Percentiles rank a stretch among this genome's conserved stretches.
phyloP scores from a whole-genome alignment of 805 yeast species.

The Yamadazyma takamatsuzukensis region DNA sequence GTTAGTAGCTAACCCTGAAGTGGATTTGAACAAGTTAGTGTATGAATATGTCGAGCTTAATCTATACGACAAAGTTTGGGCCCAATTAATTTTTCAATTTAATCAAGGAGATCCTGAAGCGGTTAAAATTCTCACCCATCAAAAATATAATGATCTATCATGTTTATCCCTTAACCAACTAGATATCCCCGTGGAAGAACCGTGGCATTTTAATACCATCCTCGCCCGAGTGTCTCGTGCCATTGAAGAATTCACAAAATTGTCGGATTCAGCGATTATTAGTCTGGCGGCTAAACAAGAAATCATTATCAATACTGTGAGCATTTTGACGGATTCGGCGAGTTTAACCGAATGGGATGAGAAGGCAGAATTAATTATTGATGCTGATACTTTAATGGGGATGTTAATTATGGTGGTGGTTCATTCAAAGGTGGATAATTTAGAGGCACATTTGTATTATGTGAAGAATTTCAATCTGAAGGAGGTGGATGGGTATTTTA shows the following conservation, averaged over 20 bases:
- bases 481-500: conserved; percentile 52
- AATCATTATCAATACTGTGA: conserved; percentile 50
- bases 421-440: conserved; percentile 53
- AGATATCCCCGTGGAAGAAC: conserved; percentile 41
- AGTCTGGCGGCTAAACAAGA: conserved; percentile 47
- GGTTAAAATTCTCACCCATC: conserved; percentile 21
- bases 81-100: conserved; percentile 35
- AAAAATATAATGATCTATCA: conserved; percentile 31
- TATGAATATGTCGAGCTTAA: conserved; percentile 71
- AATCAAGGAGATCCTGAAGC: conserved; percentile 25
- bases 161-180: conserved; percentile 48
- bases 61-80: conserved; percentile 67
- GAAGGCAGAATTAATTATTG: conserved; percentile 37
- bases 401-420: conserved; percentile 68
- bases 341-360: conserved; percentile 5
- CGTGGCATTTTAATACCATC: conserved; percentile 36
- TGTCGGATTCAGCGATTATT: conserved; percentile 34
- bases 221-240: conserved; percentile 48
- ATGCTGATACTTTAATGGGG: conserved; percentile 80
- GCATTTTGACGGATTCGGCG: conserved; percentile 37
- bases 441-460: conserved; percentile 64
- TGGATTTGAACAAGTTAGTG: conserved; percentile 51
- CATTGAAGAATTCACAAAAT: conserved; percentile 45
- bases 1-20: conserved; percentile 28
- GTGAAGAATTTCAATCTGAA: conserved; percentile 54